Base-by-base conservation (phyloP, 768 basidiomycete species). In the Boletus bicolor region DNA sequence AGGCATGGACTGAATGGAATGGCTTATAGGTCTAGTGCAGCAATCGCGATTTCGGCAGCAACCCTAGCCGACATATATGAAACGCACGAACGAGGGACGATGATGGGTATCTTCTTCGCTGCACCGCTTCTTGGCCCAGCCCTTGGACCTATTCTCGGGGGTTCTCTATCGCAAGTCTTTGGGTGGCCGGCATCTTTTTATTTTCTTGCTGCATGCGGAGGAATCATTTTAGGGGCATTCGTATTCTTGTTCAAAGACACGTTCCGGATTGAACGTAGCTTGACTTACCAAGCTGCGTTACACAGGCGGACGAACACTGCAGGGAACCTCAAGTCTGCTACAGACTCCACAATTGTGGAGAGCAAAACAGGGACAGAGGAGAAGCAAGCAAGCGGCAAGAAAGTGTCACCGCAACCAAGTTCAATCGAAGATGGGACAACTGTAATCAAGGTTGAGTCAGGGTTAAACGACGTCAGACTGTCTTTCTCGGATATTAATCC, bases 161-260 rank as follows among this genome's bases (percentile, higher is more conserved):
- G 90, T 0, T 77, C 72, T 5, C 71, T 91, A 4, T 85, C 89
- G 0, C 76, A 84, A 51, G 79, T 75, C 0, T 85, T 86, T 68
- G 79, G 76, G 49, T 96, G 94, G 93, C 80, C 89, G 37, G 82
- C 86, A 8, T 82, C 84, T 0, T 92, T 95, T 68, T 95, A 89
- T 81, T 91, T 94, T 68, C 79, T 93, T 24, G 75, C 81, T 1
- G 84, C 85, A 34, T 77, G 86, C 52, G 81, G 81, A 9, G 83
- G 82, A 1, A 30, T 77, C 35, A 80, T 79, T 49, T 74, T 82
- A 49, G 43, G 83, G 38, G 71, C 77, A 19, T 90, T 91, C 68
- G 52, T 87, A 35, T 68, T 86, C 24, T 74, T 87, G 65, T 90
- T 93, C 75, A 82, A 81, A 55, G 92, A 95, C 64, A 91, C 91